These are phyloP conservation scores for Phlegmacium glaucopus DNA, from an alignment of 768 basidiomycete species.

Conservation along the genomic window DNA sequence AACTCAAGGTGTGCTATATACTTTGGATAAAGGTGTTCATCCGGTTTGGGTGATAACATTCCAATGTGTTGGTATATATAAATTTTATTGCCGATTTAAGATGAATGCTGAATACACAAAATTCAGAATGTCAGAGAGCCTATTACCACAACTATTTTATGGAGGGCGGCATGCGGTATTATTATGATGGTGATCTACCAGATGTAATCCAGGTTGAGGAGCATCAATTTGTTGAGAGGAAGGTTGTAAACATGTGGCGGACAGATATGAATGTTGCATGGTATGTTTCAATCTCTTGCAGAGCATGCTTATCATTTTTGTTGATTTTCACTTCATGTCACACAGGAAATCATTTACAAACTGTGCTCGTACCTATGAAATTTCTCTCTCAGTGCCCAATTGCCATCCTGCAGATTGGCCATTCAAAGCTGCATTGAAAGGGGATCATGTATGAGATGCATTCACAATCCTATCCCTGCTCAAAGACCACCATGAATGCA, in stretches of 20 bases:
- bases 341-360: slow-evolving; percentile 8
- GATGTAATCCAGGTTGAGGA: slow-evolving; percentile 4
- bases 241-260: slow-evolving; percentile 2
- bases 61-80: slow-evolving; percentile 3
- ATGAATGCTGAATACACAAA: background rate
- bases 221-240: slow-evolving; percentile 7
- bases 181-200: slow-evolving; percentile 2
- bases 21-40: background rate
- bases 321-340: no score
- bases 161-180: background rate
- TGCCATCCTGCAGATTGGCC: background rate
- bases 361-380: slow-evolving; percentile 5
- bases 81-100: background rate
- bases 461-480: no score
- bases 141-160: slow-evolving; percentile 9
- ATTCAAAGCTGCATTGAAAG: background rate
- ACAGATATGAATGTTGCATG: slow-evolving; percentile 6
- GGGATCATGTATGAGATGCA: no score
- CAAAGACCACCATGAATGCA: no score
- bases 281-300: background rate
- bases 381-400: background rate
- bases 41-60: slow-evolving; percentile 3
- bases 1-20: slow-evolving; percentile 3
- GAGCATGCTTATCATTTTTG: no score
- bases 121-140: slow-evolving; percentile 3